A percentile compares a stretch with the other conserved stretches of the same genome.
Conservation (phyloP, 2,329 filamentous ascomycete genomes). For the Pseudocercospora fuligena region DNA sequence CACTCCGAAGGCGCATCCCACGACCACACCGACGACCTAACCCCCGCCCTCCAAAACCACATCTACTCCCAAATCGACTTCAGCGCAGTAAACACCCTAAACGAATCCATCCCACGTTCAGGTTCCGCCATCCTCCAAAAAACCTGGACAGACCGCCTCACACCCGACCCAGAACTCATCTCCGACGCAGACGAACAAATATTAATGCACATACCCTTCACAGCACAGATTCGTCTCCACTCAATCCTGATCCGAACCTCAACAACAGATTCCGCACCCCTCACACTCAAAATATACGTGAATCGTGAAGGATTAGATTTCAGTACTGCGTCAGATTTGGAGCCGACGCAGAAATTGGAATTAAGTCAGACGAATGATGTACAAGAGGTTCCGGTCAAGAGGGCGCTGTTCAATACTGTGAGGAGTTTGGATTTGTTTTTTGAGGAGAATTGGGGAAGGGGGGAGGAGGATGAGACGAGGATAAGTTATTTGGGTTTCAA, state of each 20-base stretch:
- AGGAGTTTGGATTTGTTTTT: slow-evolving; percentile 84
- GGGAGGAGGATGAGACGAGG: slow-evolving; percentile 78
- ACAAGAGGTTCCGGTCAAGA: slow-evolving; percentile 84
- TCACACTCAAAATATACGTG: slow-evolving; percentile 82
- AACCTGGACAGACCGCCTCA: slow-evolving; percentile 82
- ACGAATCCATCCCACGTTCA: slow-evolving; percentile 71
- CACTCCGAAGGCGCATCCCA: slow-evolving; percentile 67
- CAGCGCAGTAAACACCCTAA: slow-evolving; percentile 79
- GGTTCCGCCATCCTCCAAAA: slow-evolving; percentile 83
- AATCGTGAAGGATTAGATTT: slow-evolving; percentile 90
- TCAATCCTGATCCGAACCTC: slow-evolving; percentile 84
- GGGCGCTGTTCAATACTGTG: slow-evolving; percentile 88
- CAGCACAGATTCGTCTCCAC: slow-evolving; percentile 90
- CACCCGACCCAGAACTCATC: slow-evolving; percentile 72
- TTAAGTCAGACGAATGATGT: slow-evolving; percentile 78
- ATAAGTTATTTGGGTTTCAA: slow-evolving; percentile 89
- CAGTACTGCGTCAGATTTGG: slow-evolving; percentile 61
- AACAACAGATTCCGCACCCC: slow-evolving; percentile 70
- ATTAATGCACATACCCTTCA: slow-evolving; percentile 93
- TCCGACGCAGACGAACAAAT: slow-evolving; percentile 93
- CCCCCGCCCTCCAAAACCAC: slow-evolving; percentile 85
- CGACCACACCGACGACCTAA: slow-evolving; percentile 90
- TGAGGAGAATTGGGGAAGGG: slow-evolving; percentile 80
- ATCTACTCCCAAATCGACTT: slow-evolving; percentile 94
- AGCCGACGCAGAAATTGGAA: slow-evolving; percentile 75